Evolutionary conservation across 176 grass and related monocot genomes (phyloP), one percentile per base, ranked within the genome.

Genomic region (Oryza glumipatula): DNA sequence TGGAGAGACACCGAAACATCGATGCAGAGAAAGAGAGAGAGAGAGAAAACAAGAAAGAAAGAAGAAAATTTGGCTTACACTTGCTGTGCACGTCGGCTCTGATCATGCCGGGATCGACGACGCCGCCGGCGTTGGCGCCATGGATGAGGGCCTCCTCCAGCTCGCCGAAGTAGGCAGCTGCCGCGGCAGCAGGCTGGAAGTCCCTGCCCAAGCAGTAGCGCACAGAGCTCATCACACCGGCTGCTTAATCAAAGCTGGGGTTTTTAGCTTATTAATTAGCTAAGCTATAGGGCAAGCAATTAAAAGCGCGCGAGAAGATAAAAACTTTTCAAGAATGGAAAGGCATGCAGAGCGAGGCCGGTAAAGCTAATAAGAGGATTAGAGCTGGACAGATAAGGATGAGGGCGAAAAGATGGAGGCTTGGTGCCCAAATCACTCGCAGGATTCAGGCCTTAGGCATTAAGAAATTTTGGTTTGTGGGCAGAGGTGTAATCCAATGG

Each of bases 101-200:
- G 80, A 80, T 90, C 82, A 94, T 79, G 82, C 87, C 75, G 26
- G 45, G 65, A 54, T 69, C 72, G 65, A 63, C 82, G 54, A 63
- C 85, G 46, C 22, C 60, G 35, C 32, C 60, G 35, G 71, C 48
- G 80, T 16, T 65, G 38, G 80, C 87, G 70, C 94, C 91, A 87
- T 93, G 91, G 82, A 96, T 91, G 82, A 93, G 86, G 41, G 94
- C 94, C 91, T 96, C 94, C 89, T 96, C 94, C 89, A 93, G 43
- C 86, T 91, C 94, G 30, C 88, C 89, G 82, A 89, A 91, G 77
- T 93, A 96, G 79, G 86, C 88, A 36, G 91, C 84, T 9, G 87
- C 89, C 16, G 89, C 83, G 17, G 85, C 89, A 5, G 89, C 51
- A 14, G 89, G 89, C 46, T 91, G 89, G 80, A 91, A 91, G 80